Percentiles rank a stretch among this genome's conserved stretches.
Conservation (phyloP, 306 rosid genomes). For the Chamaecrista fasciculata region DNA sequence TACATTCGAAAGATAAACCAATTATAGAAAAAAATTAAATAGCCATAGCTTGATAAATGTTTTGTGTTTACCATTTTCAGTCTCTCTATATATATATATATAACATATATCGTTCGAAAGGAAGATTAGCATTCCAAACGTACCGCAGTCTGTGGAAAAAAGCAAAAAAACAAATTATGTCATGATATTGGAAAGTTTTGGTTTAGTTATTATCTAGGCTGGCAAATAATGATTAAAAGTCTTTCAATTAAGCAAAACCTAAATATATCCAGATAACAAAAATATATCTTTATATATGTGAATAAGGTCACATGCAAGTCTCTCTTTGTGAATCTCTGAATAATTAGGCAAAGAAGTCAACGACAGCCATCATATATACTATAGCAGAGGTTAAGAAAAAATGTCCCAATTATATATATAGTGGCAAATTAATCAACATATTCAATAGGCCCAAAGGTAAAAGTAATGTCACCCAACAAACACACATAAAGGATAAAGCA, state of each 20-base stretch:
- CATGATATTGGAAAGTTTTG: neutral
- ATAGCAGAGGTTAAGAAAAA: conserved; percentile 37
- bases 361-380: conserved; percentile 36
- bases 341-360: conserved; percentile 34
- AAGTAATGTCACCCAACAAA: conserved; percentile 35
- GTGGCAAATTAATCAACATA: conserved; percentile 22
- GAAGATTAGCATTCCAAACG: conserved; percentile 21
- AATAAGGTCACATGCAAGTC: neutral
- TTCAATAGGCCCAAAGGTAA: conserved; percentile 28
- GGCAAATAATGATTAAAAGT: neutral
- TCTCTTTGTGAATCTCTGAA: conserved; percentile 15
- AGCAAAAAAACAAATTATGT: conserved; percentile 4
- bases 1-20: too few relatives aligned
- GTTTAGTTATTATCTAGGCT: neutral
- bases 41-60: too few relatives aligned
- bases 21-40: too few relatives aligned
- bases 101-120: too few relatives aligned
- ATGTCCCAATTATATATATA: conserved; percentile 34
- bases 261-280: neutral
- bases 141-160: conserved; percentile 60
- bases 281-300: neutral
- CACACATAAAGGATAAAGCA: conserved; percentile 31
- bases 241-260: neutral
- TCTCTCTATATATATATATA: too few relatives aligned
- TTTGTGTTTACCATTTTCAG: too few relatives aligned